phyloP scores from a whole-genome alignment of 2,329 filamentous ascomycete genomes.

The Fusarium oligoseptatum region DNA sequence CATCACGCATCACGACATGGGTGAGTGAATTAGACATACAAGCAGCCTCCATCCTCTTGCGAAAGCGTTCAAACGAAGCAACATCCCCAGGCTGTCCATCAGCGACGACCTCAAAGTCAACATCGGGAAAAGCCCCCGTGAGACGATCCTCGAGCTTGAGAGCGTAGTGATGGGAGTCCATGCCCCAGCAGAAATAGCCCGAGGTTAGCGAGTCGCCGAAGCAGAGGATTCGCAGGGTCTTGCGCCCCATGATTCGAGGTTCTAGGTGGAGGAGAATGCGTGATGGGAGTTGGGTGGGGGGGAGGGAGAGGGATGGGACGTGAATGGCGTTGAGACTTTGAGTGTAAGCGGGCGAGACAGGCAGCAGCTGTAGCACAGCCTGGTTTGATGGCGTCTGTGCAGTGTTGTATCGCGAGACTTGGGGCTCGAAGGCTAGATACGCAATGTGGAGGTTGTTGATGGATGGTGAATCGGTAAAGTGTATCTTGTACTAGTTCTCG shows the following conservation, averaged over 20 bases:
- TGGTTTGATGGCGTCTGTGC: background rate
- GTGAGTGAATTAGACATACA: conserved; percentile 47
- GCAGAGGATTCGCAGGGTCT: conserved; percentile 68
- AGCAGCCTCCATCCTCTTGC: conserved; percentile 49
- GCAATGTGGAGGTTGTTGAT: background rate
- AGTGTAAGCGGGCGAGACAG: conserved; percentile 1
- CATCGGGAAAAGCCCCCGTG: conserved; percentile 58
- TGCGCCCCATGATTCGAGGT: conserved; percentile 44
- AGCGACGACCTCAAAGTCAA: conserved; percentile 59
- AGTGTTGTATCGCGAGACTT: background rate
- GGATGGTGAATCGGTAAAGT: background rate
- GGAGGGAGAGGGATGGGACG: background rate
- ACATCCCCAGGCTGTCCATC: conserved; percentile 67
- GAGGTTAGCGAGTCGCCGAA: conserved; percentile 75
- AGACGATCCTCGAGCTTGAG: conserved; percentile 62
- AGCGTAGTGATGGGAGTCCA: conserved; percentile 66
- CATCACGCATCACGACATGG: background rate
- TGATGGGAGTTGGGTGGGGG: background rate
- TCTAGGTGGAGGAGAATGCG: background rate
- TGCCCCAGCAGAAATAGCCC: conserved; percentile 63
- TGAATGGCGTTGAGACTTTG: background rate
- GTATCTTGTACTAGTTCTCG: background rate
- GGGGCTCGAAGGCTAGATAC: background rate
- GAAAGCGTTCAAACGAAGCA: conserved; percentile 54
- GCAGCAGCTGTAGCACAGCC: conserved; percentile 20